Conservation (phyloP, 2,329 filamentous ascomycete species). For the Daldinia eschscholtzii region DNA sequence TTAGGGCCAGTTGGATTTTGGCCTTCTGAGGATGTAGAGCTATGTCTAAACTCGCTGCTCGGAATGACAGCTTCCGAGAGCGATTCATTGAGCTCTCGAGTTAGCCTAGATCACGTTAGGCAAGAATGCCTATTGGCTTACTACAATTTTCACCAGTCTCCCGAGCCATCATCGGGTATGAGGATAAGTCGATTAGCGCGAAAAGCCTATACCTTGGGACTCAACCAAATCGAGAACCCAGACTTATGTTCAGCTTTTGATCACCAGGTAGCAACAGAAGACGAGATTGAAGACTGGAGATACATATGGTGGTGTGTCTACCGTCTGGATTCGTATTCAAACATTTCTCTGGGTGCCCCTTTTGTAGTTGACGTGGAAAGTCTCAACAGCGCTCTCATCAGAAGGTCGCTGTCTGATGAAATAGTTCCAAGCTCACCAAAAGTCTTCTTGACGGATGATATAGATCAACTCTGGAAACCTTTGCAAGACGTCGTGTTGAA, state of each 20-base stretch:
- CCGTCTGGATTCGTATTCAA: constrained; percentile 54
- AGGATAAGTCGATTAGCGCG: constrained; percentile 52
- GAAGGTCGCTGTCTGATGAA: constrained; percentile 30
- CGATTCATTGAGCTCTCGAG: constrained; percentile 21
- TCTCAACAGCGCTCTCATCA: constrained; percentile 50
- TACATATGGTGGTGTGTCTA: constrained; percentile 55
- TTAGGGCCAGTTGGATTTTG: constrained; percentile 43
- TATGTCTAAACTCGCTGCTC: constrained; percentile 46
- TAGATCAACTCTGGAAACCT: constrained; percentile 46
- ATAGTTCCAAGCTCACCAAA: constrained; percentile 29
- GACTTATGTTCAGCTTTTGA: constrained; percentile 48
- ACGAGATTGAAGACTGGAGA: constrained; percentile 55
- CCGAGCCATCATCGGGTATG: constrained; percentile 52
- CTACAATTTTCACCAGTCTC: constrained; percentile 55
- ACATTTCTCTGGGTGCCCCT: constrained; percentile 50
- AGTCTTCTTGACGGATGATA: constrained; percentile 45
- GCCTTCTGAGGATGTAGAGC: constrained; percentile 42
- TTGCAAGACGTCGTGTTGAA: constrained; percentile 42
- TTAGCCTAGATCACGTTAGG: constrained; percentile 49
- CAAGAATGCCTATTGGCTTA: constrained; percentile 54
- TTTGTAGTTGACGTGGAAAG: constrained; percentile 49
- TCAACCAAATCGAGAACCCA: constrained; percentile 54
- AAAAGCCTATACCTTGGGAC: constrained; percentile 52
- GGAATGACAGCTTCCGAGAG: constrained; percentile 33
- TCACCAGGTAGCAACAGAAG: constrained; percentile 35